These are phyloP conservation scores for Cryptosporidium baileyi DNA, from an alignment of 169 alveolate genomes.

Conservation along the genomic window DNA sequence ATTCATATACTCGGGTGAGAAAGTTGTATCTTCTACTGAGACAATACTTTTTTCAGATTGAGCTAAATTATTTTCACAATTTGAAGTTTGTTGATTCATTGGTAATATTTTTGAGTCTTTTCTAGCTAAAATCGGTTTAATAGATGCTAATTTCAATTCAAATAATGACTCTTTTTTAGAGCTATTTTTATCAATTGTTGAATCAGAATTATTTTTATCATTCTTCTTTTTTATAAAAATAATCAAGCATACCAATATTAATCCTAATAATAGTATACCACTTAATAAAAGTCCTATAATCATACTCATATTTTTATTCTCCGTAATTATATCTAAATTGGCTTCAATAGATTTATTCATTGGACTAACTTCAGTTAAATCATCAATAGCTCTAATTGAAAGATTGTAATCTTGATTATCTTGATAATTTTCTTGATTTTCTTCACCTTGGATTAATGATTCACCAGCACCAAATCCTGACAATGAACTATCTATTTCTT, in stretches of 20 bases:
- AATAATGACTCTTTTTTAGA: background rate
- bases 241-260: background rate
- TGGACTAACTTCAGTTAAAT: background rate
- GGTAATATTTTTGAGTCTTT: conserved; percentile 29
- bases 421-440: background rate
- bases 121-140: conserved; percentile 36
- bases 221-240: background rate
- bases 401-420: no score
- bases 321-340: background rate
- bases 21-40: conserved; percentile 47
- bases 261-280: background rate
- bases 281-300: no score
- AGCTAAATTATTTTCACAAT: conserved; percentile 1
- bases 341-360: background rate
- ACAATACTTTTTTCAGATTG: conserved; percentile 27
- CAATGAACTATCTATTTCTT: conserved; percentile 17
- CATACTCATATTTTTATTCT: background rate
- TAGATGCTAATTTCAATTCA: conserved; percentile 18
- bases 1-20: conserved; percentile 58
- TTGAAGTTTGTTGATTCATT: background rate
- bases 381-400: no score
- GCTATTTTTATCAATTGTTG: background rate
- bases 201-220: background rate
- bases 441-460: background rate
- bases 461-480: conserved; percentile 67